These are phyloP conservation scores for Hypoxylon sp. DNA, from an alignment of 2,329 filamentous ascomycete species.

Conservation along the genomic window DNA sequence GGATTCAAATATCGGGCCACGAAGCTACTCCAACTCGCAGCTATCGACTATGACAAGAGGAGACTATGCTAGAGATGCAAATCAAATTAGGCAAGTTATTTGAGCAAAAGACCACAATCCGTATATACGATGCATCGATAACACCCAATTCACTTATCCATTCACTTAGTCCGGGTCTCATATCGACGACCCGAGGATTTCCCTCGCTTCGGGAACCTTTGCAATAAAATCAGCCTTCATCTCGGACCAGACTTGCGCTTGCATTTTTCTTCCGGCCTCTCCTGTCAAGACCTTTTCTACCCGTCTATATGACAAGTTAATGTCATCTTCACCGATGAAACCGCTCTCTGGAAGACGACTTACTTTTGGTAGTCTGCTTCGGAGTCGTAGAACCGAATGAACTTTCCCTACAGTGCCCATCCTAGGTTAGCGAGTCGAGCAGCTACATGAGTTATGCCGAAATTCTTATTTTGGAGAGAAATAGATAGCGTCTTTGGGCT, in stretches of 20 bases:
- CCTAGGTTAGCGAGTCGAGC: slow-evolving; percentile 12
- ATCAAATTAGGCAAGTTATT: not conserved
- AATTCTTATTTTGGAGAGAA: not conserved
- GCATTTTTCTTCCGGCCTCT: slow-evolving; percentile 41
- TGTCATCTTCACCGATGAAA: not conserved
- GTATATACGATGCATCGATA: not conserved
- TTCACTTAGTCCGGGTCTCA: not conserved
- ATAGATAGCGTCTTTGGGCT: not conserved
- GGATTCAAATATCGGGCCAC: not conserved
- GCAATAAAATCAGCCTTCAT: slow-evolving; percentile 44
- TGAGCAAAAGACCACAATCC: not conserved
- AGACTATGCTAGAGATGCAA: not conserved
- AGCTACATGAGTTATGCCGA: not conserved
- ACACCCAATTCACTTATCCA: not conserved
- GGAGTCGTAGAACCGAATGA: slow-evolving; percentile 46
- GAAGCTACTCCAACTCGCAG: too few relatives aligned
- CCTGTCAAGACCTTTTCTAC: slow-evolving; percentile 33
- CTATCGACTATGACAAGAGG: not conserved
- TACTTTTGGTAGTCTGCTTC: slow-evolving; percentile 42
- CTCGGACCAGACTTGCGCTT: slow-evolving; percentile 45
- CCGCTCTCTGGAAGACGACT: slow-evolving; percentile 11
- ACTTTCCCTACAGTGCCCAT: slow-evolving; percentile 41
- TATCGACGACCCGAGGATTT: slow-evolving; percentile 14
- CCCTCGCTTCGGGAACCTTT: slow-evolving; percentile 42
- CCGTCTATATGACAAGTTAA: slow-evolving; percentile 24